phyloP scores from a whole-genome alignment of 179 eudicot species.

The Silene noctiflora region DNA sequence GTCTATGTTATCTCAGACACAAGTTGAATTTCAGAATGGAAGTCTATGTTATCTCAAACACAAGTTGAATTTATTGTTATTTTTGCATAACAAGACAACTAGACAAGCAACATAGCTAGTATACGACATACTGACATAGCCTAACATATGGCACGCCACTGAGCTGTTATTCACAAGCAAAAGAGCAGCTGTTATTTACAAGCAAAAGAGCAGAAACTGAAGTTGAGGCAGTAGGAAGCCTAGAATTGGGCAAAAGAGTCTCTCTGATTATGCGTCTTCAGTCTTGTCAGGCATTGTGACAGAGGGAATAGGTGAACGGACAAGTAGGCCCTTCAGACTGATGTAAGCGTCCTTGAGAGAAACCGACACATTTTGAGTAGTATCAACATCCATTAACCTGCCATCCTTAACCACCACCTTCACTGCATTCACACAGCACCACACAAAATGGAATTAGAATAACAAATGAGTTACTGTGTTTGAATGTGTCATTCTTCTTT shows the following conservation, averaged over 20 bases:
- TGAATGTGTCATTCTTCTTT: too few species aligned
- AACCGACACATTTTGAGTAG: conserved; percentile 6
- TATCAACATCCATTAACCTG: conserved; percentile 11
- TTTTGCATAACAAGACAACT: background rate
- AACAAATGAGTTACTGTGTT: too few species aligned
- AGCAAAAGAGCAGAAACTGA: too few species aligned
- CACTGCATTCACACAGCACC: conserved; percentile 20
- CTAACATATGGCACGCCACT: background rate
- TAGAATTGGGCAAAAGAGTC: conserved; percentile 2
- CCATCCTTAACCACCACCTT: conserved; percentile 40
- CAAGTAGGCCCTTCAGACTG: conserved; percentile 17
- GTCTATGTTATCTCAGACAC: too few species aligned
- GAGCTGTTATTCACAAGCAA: too few species aligned
- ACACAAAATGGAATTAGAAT: background rate
- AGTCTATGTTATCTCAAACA: too few species aligned
- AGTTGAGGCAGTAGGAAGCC: too few species aligned
- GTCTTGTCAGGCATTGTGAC: background rate
- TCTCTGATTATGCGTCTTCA: background rate
- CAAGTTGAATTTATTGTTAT: conserved; percentile 18
- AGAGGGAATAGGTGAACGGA: conserved; percentile 17
- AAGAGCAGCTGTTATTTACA: too few species aligned
- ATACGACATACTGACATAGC: too few species aligned
- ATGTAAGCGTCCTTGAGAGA: conserved; percentile 1
- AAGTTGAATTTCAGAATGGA: too few species aligned
- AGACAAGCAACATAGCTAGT: conserved; percentile 9